Conservation (phyloP, 345 rosid genomes). For the Syzygium jambos region DNA sequence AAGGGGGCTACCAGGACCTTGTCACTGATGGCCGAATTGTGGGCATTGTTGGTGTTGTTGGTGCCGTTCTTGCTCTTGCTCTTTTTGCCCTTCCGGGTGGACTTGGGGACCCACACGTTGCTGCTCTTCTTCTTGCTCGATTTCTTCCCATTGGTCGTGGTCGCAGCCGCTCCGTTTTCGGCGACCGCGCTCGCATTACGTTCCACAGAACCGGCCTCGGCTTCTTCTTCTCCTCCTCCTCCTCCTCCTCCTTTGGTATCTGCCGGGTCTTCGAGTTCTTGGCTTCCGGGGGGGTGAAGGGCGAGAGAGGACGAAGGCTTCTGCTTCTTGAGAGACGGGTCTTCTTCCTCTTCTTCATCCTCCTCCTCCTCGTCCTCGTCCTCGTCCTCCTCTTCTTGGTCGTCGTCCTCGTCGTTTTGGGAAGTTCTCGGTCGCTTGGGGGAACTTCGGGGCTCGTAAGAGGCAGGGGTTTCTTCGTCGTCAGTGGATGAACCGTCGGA, state of each 20-base stretch:
- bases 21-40: constrained; percentile 27
- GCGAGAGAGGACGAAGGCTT: not conserved
- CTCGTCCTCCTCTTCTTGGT: constrained; percentile 40
- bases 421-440: constrained; percentile 29
- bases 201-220: not conserved
- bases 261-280: not conserved
- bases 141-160: constrained; percentile 30
- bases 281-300: not conserved
- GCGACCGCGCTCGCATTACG: not conserved
- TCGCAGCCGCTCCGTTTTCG: not conserved
- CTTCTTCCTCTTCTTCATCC: constrained; percentile 11
- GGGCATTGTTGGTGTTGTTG: constrained; percentile 7
- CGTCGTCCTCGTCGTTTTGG: not conserved
- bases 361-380: constrained; percentile 31
- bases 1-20: constrained; percentile 65
- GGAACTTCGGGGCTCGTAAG: not conserved
- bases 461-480: constrained; percentile 20
- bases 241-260: not conserved
- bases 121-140: constrained; percentile 67
- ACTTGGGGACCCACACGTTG: constrained; percentile 75
- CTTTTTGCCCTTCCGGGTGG: constrained; percentile 89
- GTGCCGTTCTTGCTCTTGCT: constrained; percentile 30
- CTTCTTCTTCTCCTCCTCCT: not conserved
- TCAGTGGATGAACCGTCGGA: constrained; percentile 52
- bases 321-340: not conserved